Base-by-base conservation (phyloP, 768 basidiomycete species). In the Auricularia sp. region DNA sequence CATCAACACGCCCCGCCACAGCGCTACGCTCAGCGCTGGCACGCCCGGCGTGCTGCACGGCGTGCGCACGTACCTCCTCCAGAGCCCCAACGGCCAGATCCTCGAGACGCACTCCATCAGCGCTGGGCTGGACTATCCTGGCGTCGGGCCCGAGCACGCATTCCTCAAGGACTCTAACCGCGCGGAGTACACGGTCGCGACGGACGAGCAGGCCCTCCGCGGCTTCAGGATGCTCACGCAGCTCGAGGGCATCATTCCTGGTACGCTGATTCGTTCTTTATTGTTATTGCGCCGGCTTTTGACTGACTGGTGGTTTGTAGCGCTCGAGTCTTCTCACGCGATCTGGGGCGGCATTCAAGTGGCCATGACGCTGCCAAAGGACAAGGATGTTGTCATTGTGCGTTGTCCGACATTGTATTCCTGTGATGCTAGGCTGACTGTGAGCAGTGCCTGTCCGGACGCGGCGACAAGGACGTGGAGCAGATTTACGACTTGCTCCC, bases 401-500 rank as follows among this genome's bases (percentile, higher is more conserved):
- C 76, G 93, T 83, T 6, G 61, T 43, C 61, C 3, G 65, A 42
- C 35, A 16, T 60, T 18, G 39, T 51, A 47, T 42, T 29, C 61
- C 10, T 18, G 12, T 10, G 23, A 51, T 39, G 3, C 3, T n/a
- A 14, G 14, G 35, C 59, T 39, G 18, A 65, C 47, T 35, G 1
- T 3, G 42, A 29, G 33, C 65, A 95, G 91, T 97, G 93, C 71
- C 78, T 98, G 62, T 95, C 92, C 63, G 96, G 96, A 61, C 86
- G 96, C 67, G 97, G 97, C 18, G 94, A 98, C 76, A 98, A 98
- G 76, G 96, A 99, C 72, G 97, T 99, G 3, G 90, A 96, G 68
- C 90, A 98, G 72, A 94, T 99, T 64, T 93, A 90, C n/a, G 78
- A 95, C 70, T 79, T 98, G 47, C 80, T 99, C 64, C 96, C 96